Evolutionary conservation across 2,329 filamentous ascomycete genomes (phyloP).

Genomic region (Diaporthe sp.): DNA sequence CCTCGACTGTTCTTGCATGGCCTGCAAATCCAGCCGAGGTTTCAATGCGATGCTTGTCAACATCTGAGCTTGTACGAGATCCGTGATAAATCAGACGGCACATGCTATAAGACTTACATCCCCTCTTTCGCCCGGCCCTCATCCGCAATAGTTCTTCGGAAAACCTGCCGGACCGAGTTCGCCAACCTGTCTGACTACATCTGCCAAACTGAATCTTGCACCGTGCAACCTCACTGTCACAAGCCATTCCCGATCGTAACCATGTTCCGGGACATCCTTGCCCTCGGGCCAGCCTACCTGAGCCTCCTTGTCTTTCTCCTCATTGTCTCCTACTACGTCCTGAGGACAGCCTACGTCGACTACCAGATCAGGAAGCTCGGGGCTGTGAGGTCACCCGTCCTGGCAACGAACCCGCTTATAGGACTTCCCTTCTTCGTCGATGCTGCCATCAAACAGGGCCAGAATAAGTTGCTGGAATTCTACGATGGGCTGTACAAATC

Average conservation of each 20-base stretch:
- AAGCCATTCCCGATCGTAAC: neutral
- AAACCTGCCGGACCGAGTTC: constrained; percentile 29
- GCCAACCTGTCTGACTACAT: constrained; percentile 13
- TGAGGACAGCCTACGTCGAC: constrained; percentile 46
- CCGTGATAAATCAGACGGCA: constrained; percentile 23
- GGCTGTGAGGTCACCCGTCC: constrained; percentile 50
- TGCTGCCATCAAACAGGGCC: constrained; percentile 49
- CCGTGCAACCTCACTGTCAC: constrained; percentile 16
- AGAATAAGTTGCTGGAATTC: constrained; percentile 51
- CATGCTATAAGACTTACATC: constrained; percentile 30
- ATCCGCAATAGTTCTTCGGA: neutral
- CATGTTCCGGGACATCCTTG: constrained; percentile 38
- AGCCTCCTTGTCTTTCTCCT: constrained; percentile 33
- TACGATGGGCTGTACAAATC: constrained; percentile 49
- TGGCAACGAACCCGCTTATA: constrained; percentile 53
- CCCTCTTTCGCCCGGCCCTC: constrained; percentile 11
- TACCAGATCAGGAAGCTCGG: constrained; percentile 50
- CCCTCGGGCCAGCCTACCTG: constrained; percentile 34
- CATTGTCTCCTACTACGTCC: constrained; percentile 43
- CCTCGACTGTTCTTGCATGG: constrained; percentile 7
- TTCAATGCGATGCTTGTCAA: constrained; percentile 26
- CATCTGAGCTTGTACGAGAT: constrained; percentile 25
- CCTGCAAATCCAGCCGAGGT: constrained; percentile 25
- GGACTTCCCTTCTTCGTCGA: constrained; percentile 50
- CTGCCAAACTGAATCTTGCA: constrained; percentile 2